A percentile compares a stretch with the other conserved stretches of the same genome.
phyloP scores from a whole-genome alignment of 495 filamentous ascomycete species.

The Trypethelium eluteriae region DNA sequence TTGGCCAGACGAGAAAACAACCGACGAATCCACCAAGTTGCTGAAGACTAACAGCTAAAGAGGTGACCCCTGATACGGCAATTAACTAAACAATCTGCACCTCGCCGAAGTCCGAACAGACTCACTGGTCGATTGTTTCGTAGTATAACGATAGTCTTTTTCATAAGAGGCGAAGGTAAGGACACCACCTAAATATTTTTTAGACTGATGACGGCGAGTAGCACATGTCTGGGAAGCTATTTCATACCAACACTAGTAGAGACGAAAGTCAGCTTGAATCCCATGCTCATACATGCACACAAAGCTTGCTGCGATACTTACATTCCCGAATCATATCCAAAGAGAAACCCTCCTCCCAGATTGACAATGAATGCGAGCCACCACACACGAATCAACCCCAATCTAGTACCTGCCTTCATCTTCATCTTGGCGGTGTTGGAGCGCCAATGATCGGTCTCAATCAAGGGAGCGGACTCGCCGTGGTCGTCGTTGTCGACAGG shows the following conservation, averaged over 20 bases:
- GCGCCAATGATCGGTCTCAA: background rate
- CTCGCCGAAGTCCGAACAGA: background rate
- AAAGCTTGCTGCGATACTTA: background rate
- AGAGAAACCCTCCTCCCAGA: constrained; percentile 19
- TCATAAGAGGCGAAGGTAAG: constrained; percentile 24
- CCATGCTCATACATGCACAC: background rate
- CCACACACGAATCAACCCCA: constrained; percentile 7
- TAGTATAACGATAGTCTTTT: constrained; percentile 18
- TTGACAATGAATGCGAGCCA: constrained; percentile 6
- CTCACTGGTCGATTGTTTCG: constrained; percentile 14
- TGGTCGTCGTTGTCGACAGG: background rate
- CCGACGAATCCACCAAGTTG: constrained; percentile 26
- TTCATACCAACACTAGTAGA: constrained; percentile 1
- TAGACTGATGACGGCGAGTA: background rate
- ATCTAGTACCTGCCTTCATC: background rate
- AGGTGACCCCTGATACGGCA: constrained; percentile 1
- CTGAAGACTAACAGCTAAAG: constrained; percentile 22
- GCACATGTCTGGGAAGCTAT: too few relatives aligned
- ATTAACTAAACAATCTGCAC: background rate
- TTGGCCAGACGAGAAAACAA: constrained; percentile 21
- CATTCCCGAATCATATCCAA: constrained; percentile 25
- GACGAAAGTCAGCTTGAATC: background rate
- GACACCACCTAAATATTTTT: constrained; percentile 19
- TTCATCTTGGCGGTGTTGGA: background rate
- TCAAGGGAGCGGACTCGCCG: background rate